Evolutionary conservation across 2,329 filamentous ascomycete species (phyloP).

Genomic region (Beauveria rudraprayagi): DNA sequence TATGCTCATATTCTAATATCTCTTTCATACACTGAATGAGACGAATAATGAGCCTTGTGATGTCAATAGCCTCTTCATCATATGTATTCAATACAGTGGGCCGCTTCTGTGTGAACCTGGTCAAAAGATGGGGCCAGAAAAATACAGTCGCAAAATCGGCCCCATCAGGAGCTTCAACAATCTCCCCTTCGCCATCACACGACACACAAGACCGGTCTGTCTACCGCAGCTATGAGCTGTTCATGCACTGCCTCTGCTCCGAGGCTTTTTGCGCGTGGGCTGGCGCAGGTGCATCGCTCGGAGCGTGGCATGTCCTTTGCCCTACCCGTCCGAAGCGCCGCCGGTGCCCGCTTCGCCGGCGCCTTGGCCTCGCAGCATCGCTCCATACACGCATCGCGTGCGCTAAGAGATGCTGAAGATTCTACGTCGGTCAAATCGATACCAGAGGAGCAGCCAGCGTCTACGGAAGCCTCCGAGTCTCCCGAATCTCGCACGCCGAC

Average conservation of each 20-base stretch:
- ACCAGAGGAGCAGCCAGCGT: neutral
- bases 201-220: neutral
- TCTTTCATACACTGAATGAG: no score
- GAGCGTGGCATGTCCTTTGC: slow-evolving; percentile 14
- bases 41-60: no score
- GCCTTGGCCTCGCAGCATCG: neutral
- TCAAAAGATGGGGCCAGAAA: neutral
- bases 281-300: slow-evolving; percentile 32
- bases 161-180: neutral
- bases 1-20: no score
- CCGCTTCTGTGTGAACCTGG: neutral
- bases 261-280: slow-evolving; percentile 39
- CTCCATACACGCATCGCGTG: neutral
- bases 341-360: neutral
- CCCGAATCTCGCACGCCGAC: neutral
- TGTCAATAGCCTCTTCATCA: neutral
- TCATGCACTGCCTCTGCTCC: slow-evolving; percentile 38
- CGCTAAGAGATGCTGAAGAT: neutral
- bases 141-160: neutral
- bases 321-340: neutral
- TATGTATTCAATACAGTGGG: neutral
- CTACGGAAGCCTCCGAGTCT: neutral
- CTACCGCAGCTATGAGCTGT: slow-evolving; percentile 35
- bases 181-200: slow-evolving; percentile 9
- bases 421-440: neutral